Base-by-base conservation (phyloP, 116 monocot genomes). In the Dioscorea cayenensis region DNA sequence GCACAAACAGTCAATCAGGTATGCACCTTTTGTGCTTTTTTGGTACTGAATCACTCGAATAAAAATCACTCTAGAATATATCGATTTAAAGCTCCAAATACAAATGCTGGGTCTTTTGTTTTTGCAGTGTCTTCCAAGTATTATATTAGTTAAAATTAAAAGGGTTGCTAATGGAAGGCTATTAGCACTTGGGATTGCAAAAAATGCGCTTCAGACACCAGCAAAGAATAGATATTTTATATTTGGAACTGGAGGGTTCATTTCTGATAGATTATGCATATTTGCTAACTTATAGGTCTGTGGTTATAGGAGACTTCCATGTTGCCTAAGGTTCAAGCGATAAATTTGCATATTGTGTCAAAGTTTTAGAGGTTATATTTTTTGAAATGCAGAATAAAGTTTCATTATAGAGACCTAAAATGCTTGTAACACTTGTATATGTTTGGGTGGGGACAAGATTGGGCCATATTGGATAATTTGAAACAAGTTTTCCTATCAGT, bases 1-100 rank as follows among this genome's bases (percentile, higher is more conserved):
- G 80, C 90, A 29, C 90, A 93, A 77, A 84, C 77, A 63, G 93
- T 97, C 60, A 93, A 93, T 83, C 97, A 97, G 84, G 97, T 92
- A 55, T 5, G 4, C 17, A 5, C n/a, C n/a, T 55, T 18, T 55
- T 55, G 16, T 16, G 10, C 55, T 55, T 5, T 55, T 55, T 16
- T 55, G 55, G 55, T 55, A 16, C 18, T 55, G 17, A 55, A 55
- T 55, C n/a, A 43, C 43, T 43, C 11, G 43, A 32, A 55, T 55
- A 55, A 55, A 55, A 19, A 55, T 43, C 6, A 43, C 43, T 1
- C 12, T 7, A 10, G 43, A 43, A 43, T 43, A 11, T 11, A 1
- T 43, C 25, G 43, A 6, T 43, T 43, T 43, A 43, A 43, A 43
- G 43, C 43, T 10, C 43, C 43, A 43, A 12, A 43, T 12, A 43